A percentile compares a stretch with the other conserved stretches of the same genome.
Evolutionary conservation across 495 filamentous ascomycete species (phyloP).

Genomic region (Tuber aestivum): DNA sequence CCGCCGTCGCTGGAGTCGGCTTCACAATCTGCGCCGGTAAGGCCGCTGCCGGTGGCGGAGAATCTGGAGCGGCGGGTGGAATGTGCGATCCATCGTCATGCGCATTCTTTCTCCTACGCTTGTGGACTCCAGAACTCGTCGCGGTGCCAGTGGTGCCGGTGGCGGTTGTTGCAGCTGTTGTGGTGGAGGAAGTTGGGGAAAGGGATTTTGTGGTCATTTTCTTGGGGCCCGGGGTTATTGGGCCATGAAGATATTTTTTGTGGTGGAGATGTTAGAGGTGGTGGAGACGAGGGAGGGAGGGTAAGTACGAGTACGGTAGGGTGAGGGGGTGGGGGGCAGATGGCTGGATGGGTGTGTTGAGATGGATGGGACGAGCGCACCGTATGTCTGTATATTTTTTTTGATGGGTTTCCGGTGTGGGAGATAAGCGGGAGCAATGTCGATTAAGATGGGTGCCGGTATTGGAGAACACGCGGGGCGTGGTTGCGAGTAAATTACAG

Average conservation of each 20-base stretch:
- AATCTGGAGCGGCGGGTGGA: constrained; percentile 17
- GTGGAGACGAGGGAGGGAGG: not conserved
- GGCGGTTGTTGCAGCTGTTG: not conserved
- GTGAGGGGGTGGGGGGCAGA: not conserved
- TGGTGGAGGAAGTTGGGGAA: constrained; percentile 1
- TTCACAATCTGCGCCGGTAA: constrained; percentile 16
- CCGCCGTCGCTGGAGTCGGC: constrained; percentile 21
- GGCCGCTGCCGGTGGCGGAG: constrained; percentile 15
- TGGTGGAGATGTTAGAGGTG: not conserved
- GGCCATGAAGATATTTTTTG: constrained; percentile 2
- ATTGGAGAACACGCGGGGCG: not conserved
- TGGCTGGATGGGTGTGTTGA: not conserved
- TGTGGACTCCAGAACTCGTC: constrained; percentile 31
- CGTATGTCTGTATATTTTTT: not conserved
- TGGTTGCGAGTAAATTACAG: not conserved
- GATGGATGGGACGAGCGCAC: not conserved
- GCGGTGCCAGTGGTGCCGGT: not conserved
- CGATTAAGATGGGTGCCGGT: not conserved
- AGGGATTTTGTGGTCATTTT: constrained; percentile 3
- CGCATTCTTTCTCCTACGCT: constrained; percentile 35
- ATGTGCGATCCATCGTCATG: constrained; percentile 32
- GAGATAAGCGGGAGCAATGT: not conserved
- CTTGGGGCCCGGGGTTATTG: not conserved
- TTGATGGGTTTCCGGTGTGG: not conserved
- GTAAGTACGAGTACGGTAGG: too few species aligned